Base-by-base conservation (phyloP, 2,329 filamentous ascomycete genomes). In the Diaporthe nobilis region DNA sequence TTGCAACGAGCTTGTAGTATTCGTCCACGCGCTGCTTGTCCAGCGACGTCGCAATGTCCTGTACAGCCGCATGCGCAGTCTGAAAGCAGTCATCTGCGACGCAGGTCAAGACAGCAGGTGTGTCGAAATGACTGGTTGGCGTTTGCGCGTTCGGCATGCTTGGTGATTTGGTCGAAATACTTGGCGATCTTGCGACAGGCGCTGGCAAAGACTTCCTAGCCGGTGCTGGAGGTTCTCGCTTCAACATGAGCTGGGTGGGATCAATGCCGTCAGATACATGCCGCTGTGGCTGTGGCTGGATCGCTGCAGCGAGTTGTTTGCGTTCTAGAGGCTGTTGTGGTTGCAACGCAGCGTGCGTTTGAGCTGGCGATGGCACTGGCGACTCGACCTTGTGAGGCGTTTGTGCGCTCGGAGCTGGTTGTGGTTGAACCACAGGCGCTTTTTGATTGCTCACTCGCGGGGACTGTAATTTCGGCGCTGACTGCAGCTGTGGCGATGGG, bases 1-100 rank as follows among this genome's bases (percentile, higher is more conserved):
- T 94, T 0, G 93, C 90, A 78, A 96, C 90, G 71, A 96, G 82
- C 77, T 91, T 92, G 79, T 94, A 91, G 80, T 96, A 95, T 77
- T 92, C 88, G n/a, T 90, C 87, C 12, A 94, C 82, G 53, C 88
- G 86, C 49, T 84, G 82, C 72, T 89, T 84, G 72, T 89, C 86
- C 71, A 89, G 86, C 3, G 88, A 85, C 25, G 85, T 84, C 25
- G 89, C 88, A 3, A 91, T 83, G 1, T 84, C 79, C 4, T 87
- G 84, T 1, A 88, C 88, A 75, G 91, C 87, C 2, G 84, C 83
- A 76, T 92, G 90, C 22, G 94, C 94, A 72, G 91, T 92, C 37
- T 86, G 85, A 71, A 96, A 91, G 79, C 94, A 95, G 78, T 96
- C 94, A 79, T 96, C 94, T 3, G 94, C 93, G 20, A 95, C 87